Evolutionary conservation across 208 protist species (phyloP).

Genomic region (Acanthamoeba culbertsoni): DNA sequence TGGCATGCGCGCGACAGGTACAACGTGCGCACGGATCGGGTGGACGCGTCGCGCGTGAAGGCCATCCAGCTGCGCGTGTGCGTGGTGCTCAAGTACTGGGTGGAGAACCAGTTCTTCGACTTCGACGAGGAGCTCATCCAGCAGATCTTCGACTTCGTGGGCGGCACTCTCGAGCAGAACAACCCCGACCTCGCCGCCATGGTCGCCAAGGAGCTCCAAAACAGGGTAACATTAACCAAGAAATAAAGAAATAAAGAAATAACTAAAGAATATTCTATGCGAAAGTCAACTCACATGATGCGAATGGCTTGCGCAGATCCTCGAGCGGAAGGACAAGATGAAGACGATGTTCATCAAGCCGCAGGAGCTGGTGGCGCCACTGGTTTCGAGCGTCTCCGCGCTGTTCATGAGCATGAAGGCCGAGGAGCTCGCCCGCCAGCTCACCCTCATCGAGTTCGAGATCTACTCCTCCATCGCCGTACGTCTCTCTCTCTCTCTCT

Average conservation of each 20-base stretch:
- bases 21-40: not conserved
- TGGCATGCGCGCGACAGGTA: not conserved
- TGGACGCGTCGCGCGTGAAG: not conserved
- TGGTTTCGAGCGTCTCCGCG: not conserved
- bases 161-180: not conserved
- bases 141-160: not conserved
- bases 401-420: constrained; percentile 23
- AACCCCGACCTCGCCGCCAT: constrained; percentile 40
- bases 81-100: constrained; percentile 58
- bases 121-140: constrained; percentile 40
- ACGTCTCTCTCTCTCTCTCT: not conserved
- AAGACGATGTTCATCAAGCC: constrained; percentile 50
- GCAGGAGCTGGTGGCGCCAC: not conserved
- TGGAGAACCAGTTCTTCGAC: constrained; percentile 57
- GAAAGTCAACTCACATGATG: no score
- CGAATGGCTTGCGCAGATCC: not conserved
- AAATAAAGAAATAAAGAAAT: no score
- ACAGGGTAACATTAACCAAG: not conserved
- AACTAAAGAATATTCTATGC: no score
- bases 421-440: constrained; percentile 38
- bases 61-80: constrained; percentile 59
- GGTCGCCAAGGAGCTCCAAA: not conserved
- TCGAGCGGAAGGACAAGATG: constrained; percentile 31
- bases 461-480: not conserved
- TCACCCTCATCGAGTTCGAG: constrained; percentile 39